A percentile compares a stretch with the other conserved stretches of the same genome.
Evolutionary conservation across 805 yeast species (phyloP).

Genomic region (Babjeviella inositovora): DNA sequence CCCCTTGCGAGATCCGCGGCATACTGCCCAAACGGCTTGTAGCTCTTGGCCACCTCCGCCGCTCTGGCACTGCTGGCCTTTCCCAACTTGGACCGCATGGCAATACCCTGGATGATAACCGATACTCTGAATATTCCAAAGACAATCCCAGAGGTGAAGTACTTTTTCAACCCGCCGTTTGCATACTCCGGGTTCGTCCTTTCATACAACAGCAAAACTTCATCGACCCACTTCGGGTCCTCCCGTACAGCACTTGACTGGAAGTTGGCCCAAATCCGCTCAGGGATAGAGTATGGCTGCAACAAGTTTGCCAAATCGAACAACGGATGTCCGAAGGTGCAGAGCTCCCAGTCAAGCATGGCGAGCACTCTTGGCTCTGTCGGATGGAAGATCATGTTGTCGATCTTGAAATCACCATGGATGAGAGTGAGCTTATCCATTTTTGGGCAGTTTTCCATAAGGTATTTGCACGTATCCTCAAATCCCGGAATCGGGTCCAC

Average conservation of each 20-base stretch:
- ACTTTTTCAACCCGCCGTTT: conserved; percentile 22
- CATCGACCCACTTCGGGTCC: conserved; percentile 3
- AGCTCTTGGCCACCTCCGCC: conserved; percentile 15
- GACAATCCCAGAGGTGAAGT: conserved; percentile 36
- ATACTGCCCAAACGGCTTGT: conserved; percentile 11
- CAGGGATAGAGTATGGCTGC: conserved; percentile 34
- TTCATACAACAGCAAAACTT: conserved; percentile 7
- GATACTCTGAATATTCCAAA: conserved; percentile 37
- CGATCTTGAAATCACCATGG: conserved; percentile 52
- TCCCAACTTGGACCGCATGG: conserved; percentile 33
- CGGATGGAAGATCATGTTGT: conserved; percentile 47
- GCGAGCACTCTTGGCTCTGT: conserved; percentile 31
- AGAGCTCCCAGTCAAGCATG: conserved; percentile 50
- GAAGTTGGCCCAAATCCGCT: conserved; percentile 13
- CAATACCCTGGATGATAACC: conserved; percentile 48
- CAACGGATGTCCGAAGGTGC: conserved; percentile 49
- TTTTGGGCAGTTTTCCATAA: conserved; percentile 23
- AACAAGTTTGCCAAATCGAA: conserved; percentile 44
- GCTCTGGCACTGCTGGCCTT: conserved; percentile 40
- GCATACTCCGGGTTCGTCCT: conserved; percentile 12
- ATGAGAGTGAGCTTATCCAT: conserved; percentile 30
- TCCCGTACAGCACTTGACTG: conserved; percentile 7
- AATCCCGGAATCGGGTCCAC: conserved; percentile 34
- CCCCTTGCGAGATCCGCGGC: too few species aligned
- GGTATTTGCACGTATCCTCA: conserved; percentile 20